A percentile compares a stretch with the other conserved stretches of the same genome.
Conservation (phyloP, 306 rosid genomes). For the Casuarina equisetifolia region DNA sequence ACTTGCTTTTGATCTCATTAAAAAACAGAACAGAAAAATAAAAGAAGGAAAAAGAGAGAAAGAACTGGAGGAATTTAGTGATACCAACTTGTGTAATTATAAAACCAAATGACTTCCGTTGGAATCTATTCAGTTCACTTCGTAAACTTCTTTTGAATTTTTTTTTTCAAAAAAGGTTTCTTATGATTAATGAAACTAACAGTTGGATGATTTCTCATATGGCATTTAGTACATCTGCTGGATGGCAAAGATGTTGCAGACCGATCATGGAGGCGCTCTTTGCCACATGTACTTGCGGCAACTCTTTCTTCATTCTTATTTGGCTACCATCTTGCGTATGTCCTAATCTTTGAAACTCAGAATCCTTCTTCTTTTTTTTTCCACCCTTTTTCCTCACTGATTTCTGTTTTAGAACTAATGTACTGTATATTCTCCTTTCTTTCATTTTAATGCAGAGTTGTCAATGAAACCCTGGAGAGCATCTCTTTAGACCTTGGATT, state of each 20-base stretch:
- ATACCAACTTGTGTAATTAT: neutral
- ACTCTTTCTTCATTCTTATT: slow-evolving; percentile 69
- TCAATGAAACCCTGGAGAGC: slow-evolving; percentile 84
- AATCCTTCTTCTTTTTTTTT: slow-evolving; percentile 8
- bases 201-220: slow-evolving; percentile 25
- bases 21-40: neutral
- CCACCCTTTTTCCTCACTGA: neutral
- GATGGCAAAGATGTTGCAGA: slow-evolving; percentile 45
- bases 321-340: slow-evolving; percentile 85
- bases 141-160: too few species aligned
- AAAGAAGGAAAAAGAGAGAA: too few species aligned
- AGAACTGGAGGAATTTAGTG: neutral
- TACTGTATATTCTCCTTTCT: slow-evolving; percentile 26
- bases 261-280: slow-evolving; percentile 63
- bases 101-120: neutral
- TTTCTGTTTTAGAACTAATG: neutral
- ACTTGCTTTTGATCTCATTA: neutral
- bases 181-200: slow-evolving; percentile 29
- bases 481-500: slow-evolving; percentile 76
- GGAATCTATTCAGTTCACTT: neutral
- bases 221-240: slow-evolving; percentile 39
- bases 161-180: slow-evolving; percentile 7
- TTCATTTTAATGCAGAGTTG: slow-evolving; percentile 60
- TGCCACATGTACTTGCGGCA: slow-evolving; percentile 70
- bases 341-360: slow-evolving; percentile 25